Base-by-base conservation (phyloP, 1,284 basidiomycete genomes). In the Irpex sp. region DNA sequence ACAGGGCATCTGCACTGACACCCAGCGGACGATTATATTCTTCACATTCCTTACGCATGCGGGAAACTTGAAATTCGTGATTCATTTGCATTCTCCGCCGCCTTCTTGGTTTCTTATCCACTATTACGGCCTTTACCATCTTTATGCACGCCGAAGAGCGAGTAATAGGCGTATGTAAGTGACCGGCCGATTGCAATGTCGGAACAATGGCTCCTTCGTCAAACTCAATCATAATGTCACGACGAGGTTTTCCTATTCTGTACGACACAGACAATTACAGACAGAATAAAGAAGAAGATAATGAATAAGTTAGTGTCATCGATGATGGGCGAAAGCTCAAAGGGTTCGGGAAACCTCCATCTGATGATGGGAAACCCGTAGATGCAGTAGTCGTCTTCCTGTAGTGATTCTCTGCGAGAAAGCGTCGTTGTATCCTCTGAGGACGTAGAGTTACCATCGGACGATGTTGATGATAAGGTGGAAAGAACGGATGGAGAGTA, bases 231-330 rank as follows among this genome's bases (percentile, higher is more conserved):
- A 6, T 46, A 31, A 33, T 11, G 31, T 33, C 31, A 55, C 8
- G 21, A 55, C 13, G 53, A 55, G 8, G 11, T 19, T 59, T 26
- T 50, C n/a, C 47, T 35, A 33, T 58, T 57, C 56, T 62, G 57
- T 54, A 62, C 33, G 13, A 59, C 55, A 49, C 61, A 62, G 31
- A 62, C 37, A 6, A 37, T 56, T 59, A 62, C 35, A n/a, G 61
- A 57, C 1, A 62, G 13, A n/a, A 26, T 31, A 55, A 62, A 58
- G n/a, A 62, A 35, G 3, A 49, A n/a, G 36, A 43, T 47, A n/a
- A 58, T 37, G 6, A 62, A 33, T 13, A 62, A n/a, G 11, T 46
- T 58, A 17, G 19, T 21, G 13, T 62, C 57, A 2, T 13, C 43
- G 50, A 31, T 9, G 31, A n/a, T 13, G 11, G 19, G 31, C 5